Base-by-base conservation (phyloP, 441 rosid genomes). In the Viola pubescens region DNA sequence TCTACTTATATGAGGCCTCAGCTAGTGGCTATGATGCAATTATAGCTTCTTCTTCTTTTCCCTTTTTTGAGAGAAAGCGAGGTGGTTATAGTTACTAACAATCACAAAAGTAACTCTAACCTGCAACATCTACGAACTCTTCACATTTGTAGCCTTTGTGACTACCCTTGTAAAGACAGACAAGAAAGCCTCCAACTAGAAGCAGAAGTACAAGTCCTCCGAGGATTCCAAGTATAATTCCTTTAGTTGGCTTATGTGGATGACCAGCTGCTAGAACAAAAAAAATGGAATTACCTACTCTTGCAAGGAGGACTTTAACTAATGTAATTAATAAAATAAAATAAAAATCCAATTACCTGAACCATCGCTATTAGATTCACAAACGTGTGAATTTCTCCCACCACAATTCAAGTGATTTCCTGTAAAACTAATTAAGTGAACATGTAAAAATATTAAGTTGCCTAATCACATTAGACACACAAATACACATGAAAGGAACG, bases 101-200 rank as follows among this genome's bases (percentile, higher is more conserved):
- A 26, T 26, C 6, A 8, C 48, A 60, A 70, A 61, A 37, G 48
- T 38, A 68, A 37, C 41, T 63, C 73, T 67, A 53, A 89, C 97
- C 97, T 84, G 96, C 79, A 62, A 92, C 98, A 76, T 92, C 98
- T 1, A 86, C 96, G 51, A 78, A 92, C 4, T 81, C 87, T 69
- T 92, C 98, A 54, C 76, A 86, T 68, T 56, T 89, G 77, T 73
- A 76, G 65, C 88, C 83, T 73, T 76, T 82, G 54, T 72, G 82
- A 69, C 74, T 83, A 71, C 83, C 77, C 79, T 77, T 87, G 79
- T 72, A 85, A 61, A 82, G 57, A 51, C 81, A 62, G 60, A 84
- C 77, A 57, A 87, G 58, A 61, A 84, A 63, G 71, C 84, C 79
- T 63, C 82, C 87, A 62, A 66, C 48, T 58, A 89, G 71, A 10